phyloP scores from a whole-genome alignment of 768 basidiomycete genomes.

The Stropharia rugosoannulata region DNA sequence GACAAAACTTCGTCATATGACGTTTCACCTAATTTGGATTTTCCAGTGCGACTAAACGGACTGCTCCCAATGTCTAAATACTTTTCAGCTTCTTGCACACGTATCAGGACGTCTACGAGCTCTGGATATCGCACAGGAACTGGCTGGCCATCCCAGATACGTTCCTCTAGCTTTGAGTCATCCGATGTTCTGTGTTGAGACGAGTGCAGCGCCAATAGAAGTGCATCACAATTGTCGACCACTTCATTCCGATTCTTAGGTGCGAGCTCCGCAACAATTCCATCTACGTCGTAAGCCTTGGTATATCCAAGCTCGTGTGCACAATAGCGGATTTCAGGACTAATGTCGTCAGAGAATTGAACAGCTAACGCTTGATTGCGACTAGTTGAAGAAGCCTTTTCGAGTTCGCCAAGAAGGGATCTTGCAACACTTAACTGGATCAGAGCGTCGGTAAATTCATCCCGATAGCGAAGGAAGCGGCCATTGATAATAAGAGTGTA shows the following conservation, averaged over 20 bases:
- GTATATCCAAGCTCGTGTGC: constrained; percentile 83
- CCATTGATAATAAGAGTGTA: constrained; percentile 84
- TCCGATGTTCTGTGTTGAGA: constrained; percentile 39
- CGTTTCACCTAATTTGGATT: constrained; percentile 75
- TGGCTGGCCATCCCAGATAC: constrained; percentile 79
- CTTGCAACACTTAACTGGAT: constrained; percentile 79
- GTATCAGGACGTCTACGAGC: constrained; percentile 82
- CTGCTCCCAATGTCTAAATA: constrained; percentile 41
- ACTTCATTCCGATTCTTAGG: constrained; percentile 55
- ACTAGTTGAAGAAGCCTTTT: constrained; percentile 62
- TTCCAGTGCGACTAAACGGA: constrained; percentile 29
- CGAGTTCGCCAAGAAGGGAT: constrained; percentile 66
- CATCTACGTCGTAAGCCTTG: constrained; percentile 81
- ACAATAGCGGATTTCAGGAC: constrained; percentile 89
- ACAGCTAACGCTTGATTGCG: constrained; percentile 86
- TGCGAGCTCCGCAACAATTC: constrained; percentile 65
- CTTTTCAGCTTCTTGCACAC: constrained; percentile 75
- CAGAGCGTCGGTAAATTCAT: constrained; percentile 74
- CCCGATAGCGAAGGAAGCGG: constrained; percentile 75
- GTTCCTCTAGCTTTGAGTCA: constrained; percentile 54
- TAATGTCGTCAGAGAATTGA: constrained; percentile 82
- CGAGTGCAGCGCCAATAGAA: constrained; percentile 50
- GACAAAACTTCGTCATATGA: constrained; percentile 85
- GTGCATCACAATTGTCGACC: constrained; percentile 58
- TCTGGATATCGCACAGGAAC: constrained; percentile 90